phyloP scores from a whole-genome alignment of 768 basidiomycete species.

The Collybia nuda region DNA sequence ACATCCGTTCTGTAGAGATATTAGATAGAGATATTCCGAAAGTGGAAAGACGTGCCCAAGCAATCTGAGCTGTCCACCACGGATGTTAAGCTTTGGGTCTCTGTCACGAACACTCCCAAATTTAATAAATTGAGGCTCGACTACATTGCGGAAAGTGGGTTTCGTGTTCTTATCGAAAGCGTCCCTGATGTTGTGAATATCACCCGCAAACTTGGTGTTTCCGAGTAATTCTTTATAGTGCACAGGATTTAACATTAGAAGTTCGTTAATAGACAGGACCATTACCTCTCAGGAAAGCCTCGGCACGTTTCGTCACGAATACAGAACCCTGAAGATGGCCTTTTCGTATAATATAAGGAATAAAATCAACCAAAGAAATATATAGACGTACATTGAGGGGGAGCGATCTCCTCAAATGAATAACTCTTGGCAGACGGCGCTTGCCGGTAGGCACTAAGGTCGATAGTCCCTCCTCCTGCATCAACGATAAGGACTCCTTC shows the following conservation, averaged over 20 bases:
- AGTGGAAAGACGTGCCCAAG: conserved; percentile 20
- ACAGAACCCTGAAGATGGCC: conserved; percentile 52
- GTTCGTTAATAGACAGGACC: not conserved
- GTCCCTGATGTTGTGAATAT: conserved; percentile 33
- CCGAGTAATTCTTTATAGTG: conserved; percentile 32
- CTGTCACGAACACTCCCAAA: conserved; percentile 40
- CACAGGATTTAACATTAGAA: not conserved
- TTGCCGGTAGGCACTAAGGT: conserved; percentile 55
- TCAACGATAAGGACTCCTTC: conserved; percentile 56
- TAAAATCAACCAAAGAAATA: not conserved
- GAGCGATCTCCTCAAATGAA: conserved; percentile 48
- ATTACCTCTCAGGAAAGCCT: conserved; percentile 36
- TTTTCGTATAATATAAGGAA: conserved; percentile 15
- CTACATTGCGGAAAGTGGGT: conserved; percentile 31
- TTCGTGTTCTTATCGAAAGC: conserved; percentile 46
- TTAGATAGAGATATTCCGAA: not conserved
- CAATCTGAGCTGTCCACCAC: conserved; percentile 40
- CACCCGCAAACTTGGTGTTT: conserved; percentile 38
- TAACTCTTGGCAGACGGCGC: conserved; percentile 15
- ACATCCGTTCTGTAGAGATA: conserved; percentile 26
- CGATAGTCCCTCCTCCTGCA: conserved; percentile 63
- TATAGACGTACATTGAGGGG: conserved; percentile 35
- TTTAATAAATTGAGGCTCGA: conserved; percentile 37
- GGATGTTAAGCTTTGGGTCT: conserved; percentile 34
- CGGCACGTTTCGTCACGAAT: conserved; percentile 47